phyloP scores from a whole-genome alignment of 345 rosid species.

The Odontarrhena argentea region DNA sequence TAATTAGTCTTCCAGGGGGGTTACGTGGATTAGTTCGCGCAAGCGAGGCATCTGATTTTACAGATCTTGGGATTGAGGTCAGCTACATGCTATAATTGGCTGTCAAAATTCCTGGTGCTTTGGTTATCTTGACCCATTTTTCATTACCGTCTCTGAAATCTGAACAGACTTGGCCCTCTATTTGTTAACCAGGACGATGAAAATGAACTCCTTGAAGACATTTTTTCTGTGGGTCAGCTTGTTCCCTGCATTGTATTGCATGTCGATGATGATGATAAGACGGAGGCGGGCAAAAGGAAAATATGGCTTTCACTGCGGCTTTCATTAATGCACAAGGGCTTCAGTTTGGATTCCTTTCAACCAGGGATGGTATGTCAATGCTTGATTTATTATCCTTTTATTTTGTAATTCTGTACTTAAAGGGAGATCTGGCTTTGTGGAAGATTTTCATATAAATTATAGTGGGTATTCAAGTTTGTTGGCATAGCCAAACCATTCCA shows the following conservation, averaged over 20 bases:
- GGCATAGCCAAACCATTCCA: conserved; percentile 3
- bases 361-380: conserved; percentile 81
- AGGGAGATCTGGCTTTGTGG: conserved; percentile 12
- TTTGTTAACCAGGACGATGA: conserved; percentile 56
- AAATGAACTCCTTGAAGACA: conserved; percentile 51
- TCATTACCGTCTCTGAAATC: conserved; percentile 9
- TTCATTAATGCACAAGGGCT: conserved; percentile 74
- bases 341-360: conserved; percentile 72
- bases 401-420: not conserved
- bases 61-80: conserved; percentile 63
- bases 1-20: conserved; percentile 86
- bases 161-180: conserved; percentile 22
- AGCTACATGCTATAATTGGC: conserved; percentile 15
- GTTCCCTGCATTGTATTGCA: conserved; percentile 84
- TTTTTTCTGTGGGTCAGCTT: conserved; percentile 72
- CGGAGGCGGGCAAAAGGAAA: conserved; percentile 71
- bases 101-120: conserved; percentile 1
- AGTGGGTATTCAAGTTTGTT: conserved; percentile 4
- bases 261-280: conserved; percentile 73
- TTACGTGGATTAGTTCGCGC: conserved; percentile 91
- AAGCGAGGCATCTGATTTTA: conserved; percentile 69
- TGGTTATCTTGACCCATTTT: conserved; percentile 7
- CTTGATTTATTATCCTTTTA: conserved; percentile 30
- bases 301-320: conserved; percentile 91
- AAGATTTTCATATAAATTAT: not conserved